Evolutionary conservation across 2,329 filamentous ascomycete genomes (phyloP).

Genomic region (Phaeoacremonium minimum): DNA sequence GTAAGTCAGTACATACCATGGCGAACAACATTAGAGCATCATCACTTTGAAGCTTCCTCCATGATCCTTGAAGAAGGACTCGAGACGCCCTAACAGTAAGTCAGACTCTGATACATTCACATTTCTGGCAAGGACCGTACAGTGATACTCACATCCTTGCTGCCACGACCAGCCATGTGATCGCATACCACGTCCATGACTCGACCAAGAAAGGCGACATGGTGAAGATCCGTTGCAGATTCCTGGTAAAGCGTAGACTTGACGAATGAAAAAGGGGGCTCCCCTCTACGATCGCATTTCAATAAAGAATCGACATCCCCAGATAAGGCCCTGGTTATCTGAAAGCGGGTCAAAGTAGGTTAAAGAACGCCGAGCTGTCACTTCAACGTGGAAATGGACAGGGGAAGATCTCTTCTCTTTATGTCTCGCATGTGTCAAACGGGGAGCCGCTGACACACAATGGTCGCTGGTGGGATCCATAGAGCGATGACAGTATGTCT

Average conservation of each 20-base stretch:
- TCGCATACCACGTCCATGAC: constrained; percentile 39
- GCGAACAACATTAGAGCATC: constrained; percentile 53
- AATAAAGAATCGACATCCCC: background rate
- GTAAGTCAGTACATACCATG: constrained; percentile 32
- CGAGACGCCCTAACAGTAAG: constrained; percentile 26
- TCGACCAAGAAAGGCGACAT: constrained; percentile 28
- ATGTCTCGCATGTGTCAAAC: background rate
- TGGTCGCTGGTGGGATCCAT: background rate
- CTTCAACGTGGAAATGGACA: background rate
- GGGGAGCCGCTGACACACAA: background rate
- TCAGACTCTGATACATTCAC: constrained; percentile 1
- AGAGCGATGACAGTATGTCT: background rate
- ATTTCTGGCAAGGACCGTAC: background rate
- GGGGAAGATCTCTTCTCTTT: background rate
- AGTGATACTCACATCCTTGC: constrained; percentile 30
- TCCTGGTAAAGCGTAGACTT: background rate
- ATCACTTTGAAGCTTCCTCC: constrained; percentile 46
- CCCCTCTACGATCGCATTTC: too few relatives aligned
- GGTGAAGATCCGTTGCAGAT: constrained; percentile 1
- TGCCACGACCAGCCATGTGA: constrained; percentile 32
- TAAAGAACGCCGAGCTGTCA: background rate
- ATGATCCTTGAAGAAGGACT: constrained; percentile 33
- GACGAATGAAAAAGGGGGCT: background rate
- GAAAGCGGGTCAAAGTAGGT: background rate
- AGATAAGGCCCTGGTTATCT: background rate